Evolutionary conservation across 306 rosid species (phyloP).

Genomic region (Cucumis melo): DNA sequence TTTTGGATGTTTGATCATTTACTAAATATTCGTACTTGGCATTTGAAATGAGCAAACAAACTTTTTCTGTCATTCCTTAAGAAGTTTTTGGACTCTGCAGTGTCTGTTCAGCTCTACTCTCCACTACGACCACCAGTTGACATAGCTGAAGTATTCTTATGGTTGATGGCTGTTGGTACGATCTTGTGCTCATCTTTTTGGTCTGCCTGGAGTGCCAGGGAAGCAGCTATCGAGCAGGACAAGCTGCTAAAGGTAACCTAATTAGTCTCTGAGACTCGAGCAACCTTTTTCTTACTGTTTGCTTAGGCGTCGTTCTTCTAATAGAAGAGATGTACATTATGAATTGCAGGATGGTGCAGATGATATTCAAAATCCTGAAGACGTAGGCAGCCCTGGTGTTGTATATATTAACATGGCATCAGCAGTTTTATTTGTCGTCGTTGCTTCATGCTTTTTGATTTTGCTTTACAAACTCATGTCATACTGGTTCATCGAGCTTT

Average conservation of each 20-base stretch:
- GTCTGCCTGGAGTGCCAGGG: slow-evolving; percentile 86
- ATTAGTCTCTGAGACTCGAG: not conserved
- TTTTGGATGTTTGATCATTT: not conserved
- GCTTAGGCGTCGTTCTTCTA: not conserved
- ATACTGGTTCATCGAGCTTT: slow-evolving; percentile 60
- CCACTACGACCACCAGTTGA: slow-evolving; percentile 73
- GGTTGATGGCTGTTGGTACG: slow-evolving; percentile 92
- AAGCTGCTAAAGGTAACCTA: slow-evolving; percentile 52
- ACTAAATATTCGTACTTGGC: not conserved
- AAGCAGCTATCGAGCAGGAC: slow-evolving; percentile 62
- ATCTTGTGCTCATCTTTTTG: slow-evolving; percentile 88
- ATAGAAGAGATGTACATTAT: not conserved
- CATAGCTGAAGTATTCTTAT: slow-evolving; percentile 84
- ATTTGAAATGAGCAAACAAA: not conserved
- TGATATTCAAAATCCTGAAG: slow-evolving; percentile 31
- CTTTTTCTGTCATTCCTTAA: not conserved
- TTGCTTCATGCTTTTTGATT: slow-evolving; percentile 78
- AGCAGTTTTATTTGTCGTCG: slow-evolving; percentile 63
- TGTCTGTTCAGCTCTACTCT: slow-evolving; percentile 87
- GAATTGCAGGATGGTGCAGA: slow-evolving; percentile 49
- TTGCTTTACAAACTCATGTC: slow-evolving; percentile 79
- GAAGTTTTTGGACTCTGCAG: slow-evolving; percentile 27
- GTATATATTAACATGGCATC: slow-evolving; percentile 64
- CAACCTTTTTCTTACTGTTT: not conserved
- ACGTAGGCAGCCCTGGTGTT: slow-evolving; percentile 29